These are phyloP conservation scores for Breynia disticha DNA, from an alignment of 441 rosid genomes.

Conservation along the genomic window DNA sequence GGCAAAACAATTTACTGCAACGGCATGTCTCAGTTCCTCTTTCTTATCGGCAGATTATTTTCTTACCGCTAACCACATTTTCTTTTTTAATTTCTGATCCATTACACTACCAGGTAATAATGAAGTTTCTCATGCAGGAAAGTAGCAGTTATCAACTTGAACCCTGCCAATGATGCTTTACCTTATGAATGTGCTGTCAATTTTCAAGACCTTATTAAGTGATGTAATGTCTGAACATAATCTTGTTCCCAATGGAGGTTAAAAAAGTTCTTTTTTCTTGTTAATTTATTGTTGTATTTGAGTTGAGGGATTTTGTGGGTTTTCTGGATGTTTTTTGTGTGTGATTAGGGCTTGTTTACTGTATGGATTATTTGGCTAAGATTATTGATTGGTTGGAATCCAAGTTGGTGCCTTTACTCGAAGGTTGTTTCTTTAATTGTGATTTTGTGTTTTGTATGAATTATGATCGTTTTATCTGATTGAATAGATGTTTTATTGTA, in stretches of 20 bases:
- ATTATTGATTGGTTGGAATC: constrained; percentile 85
- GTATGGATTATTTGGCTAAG: constrained; percentile 88
- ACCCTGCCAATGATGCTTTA: constrained; percentile 80
- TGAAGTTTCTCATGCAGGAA: constrained; percentile 49
- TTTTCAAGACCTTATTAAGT: constrained; percentile 70
- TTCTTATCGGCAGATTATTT: constrained; percentile 60
- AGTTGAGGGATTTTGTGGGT: not conserved
- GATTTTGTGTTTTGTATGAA: not conserved
- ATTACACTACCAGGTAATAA: not conserved
- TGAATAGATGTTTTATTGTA: constrained; percentile 23
- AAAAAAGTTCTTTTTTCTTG: not conserved
- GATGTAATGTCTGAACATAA: constrained; percentile 78
- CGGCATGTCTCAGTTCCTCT: constrained; percentile 94
- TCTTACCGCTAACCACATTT: not conserved
- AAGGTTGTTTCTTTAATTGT: constrained; percentile 29
- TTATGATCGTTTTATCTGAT: not conserved
- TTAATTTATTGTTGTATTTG: not conserved
- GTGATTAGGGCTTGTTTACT: constrained; percentile 64
- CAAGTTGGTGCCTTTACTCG: constrained; percentile 66
- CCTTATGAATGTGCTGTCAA: constrained; percentile 94
- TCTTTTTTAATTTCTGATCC: not conserved
- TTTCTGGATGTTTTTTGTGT: not conserved
- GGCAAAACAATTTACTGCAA: constrained; percentile 96
- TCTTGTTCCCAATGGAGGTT: constrained; percentile 98
- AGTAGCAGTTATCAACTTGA: constrained; percentile 84